Base-by-base conservation (phyloP, 2,329 filamentous ascomycete genomes). In the Colletotrichum lentis region DNA sequence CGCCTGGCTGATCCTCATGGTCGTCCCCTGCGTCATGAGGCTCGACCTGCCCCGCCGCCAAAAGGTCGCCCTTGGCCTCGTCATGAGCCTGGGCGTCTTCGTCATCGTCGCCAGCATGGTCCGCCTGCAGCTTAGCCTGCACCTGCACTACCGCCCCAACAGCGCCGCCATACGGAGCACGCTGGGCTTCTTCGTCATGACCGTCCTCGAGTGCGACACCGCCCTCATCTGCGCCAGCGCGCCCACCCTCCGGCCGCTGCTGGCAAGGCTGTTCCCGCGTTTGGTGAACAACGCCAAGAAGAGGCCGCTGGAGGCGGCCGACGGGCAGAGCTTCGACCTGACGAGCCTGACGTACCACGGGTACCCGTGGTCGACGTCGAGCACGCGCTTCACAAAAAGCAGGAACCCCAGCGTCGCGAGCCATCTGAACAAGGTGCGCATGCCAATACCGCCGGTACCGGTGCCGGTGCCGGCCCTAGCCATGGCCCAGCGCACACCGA, bases 81-180 rank as follows among this genome's bases (percentile, higher is more conserved):
- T 86, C 74, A 77, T 86, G 59, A 79, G 77, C 12, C 74, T 85
- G 16, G 80, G 83, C 35, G 70, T 79, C 18, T 80, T 84, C 56
- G 77, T 78, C 14, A 72, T 81, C 6, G 76, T 73, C 5, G 77
- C 79, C 18, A 76, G 78, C 44, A 71, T 80, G 53, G 74, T 79
- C 16, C 75, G 79, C 1, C 62, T 74, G 6, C 65, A 77, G 70
- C 72, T 79, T 7, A 74, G 71, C 24, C 69, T 78, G 27, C 73
- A 73, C 39, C 69, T 71, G 27, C 70, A 74, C 67, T 74, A 72
- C 65, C 69, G 70, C 14, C 73, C 72, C 1, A 44, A 55, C 37
- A 67, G 72, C 50, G 57, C 64, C 24, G 70, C 68, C 18, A 63
- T 69, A 4, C 69, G 72, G 11, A 74, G 74, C 59, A 73, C 73